Base-by-base conservation (phyloP, 495 filamentous ascomycete genomes). In the Lasiosphaeria miniovina region DNA sequence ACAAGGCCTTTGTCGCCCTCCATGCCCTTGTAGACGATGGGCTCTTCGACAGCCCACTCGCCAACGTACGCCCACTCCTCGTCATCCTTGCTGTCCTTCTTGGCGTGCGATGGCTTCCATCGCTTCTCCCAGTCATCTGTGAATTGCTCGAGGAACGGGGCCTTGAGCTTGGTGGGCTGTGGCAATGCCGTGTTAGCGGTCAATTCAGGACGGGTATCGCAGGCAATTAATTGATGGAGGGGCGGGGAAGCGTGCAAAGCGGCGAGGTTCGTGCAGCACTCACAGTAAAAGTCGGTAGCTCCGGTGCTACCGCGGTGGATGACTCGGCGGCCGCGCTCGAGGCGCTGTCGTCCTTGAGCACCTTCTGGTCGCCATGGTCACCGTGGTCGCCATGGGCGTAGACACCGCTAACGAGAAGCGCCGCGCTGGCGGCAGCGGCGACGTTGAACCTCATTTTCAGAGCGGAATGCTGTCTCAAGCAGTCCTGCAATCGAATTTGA, bases 11-110 rank as follows among this genome's bases (percentile, higher is more conserved):
- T 91, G 80, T 98, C 93, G 52, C 90, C 93, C 70, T 94, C 89
- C 65, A 97, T 96, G 57, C 91, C 95, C 82, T 95, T 95, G 71
- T 90, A 86, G 69, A 95, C 87, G 65, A 77, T 80, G 61, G 95
- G 95, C 83, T 98, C 95, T 78, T 99, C 95, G 53, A 98, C 95
- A 43, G 90, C 71, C 95, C 95, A 99, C 72, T 91, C 87, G 74
- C 95, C 95, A 62, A 98, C 87, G 72, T 96, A 99, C 54, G 92
- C 91, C 94, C 94, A 98, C 66, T 98, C 94, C 74, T 98, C 94
- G 55, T 93, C 90, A 36, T 86, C 81, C 68, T 90, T 87, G 68
- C 90, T 80, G 60, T 95, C 90, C 84, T 98, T 98, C 84, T 98
- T 98, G 62, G 95, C 95, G 69, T 94, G 88, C 17, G 92, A 96